A percentile compares a stretch with the other conserved stretches of the same genome.
Conservation (phyloP, 2,329 filamentous ascomycete species). For the Zymoseptoria ardabiliae region DNA sequence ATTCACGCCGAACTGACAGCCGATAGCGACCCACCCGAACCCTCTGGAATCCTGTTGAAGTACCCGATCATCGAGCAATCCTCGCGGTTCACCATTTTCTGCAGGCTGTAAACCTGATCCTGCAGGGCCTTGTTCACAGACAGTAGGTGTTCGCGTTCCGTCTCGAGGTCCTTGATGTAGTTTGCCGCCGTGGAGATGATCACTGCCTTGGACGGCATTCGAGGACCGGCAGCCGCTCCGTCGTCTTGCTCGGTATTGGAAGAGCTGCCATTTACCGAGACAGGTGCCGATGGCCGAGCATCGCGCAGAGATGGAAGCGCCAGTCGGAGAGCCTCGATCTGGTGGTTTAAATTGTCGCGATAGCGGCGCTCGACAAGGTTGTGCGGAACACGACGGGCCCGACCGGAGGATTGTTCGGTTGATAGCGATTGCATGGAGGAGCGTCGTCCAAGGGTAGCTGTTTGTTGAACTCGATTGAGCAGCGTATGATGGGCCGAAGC, state of each 20-base stretch:
- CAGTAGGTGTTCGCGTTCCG: constrained; percentile 33
- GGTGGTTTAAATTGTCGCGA: constrained; percentile 40
- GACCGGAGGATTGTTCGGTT: neutral
- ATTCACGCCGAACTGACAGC: neutral
- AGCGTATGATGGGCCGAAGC: neutral
- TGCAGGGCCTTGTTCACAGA: constrained; percentile 35
- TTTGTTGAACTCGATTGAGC: neutral
- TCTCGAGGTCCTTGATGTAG: constrained; percentile 41
- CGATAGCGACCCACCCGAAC: neutral
- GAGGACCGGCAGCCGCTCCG: constrained; percentile 3
- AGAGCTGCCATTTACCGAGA: constrained; percentile 6
- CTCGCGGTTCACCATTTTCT: constrained; percentile 40
- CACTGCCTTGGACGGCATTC: constrained; percentile 36
- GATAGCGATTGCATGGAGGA: neutral
- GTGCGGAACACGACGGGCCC: constrained; percentile 24
- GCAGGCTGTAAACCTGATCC: constrained; percentile 35
- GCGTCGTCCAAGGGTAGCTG: neutral
- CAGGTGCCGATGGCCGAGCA: constrained; percentile 6
- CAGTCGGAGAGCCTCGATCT: constrained; percentile 35
- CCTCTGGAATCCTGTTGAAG: constrained; percentile 1
- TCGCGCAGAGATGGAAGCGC: constrained; percentile 14
- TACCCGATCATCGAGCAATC: constrained; percentile 28
- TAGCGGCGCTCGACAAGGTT: constrained; percentile 43
- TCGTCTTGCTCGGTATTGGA: neutral
- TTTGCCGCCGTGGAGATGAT: constrained; percentile 40